These are phyloP conservation scores for Cyberlindnera xishuangbannaensis DNA, from an alignment of 805 yeast species.

Conservation along the genomic window DNA sequence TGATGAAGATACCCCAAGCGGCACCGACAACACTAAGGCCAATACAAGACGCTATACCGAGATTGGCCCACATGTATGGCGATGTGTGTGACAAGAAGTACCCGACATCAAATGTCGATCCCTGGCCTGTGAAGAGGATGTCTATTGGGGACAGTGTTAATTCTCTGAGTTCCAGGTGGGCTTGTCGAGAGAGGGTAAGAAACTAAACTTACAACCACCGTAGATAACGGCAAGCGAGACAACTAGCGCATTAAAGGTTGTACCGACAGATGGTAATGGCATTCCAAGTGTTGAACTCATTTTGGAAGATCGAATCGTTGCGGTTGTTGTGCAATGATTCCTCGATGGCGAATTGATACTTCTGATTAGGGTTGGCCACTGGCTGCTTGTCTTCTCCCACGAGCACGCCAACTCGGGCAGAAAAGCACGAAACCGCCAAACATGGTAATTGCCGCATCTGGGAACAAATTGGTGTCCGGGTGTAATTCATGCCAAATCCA, in stretches of 20 bases:
- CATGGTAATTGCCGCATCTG: too few species aligned
- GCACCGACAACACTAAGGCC: constrained; percentile 96
- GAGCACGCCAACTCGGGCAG: too few species aligned
- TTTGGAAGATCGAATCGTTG: too few species aligned
- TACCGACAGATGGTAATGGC: constrained; percentile 16
- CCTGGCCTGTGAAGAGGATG: constrained; percentile 79
- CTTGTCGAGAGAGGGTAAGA: not conserved
- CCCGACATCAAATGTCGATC: constrained; percentile 89
- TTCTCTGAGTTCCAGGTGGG: constrained; percentile 1
- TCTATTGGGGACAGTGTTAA: constrained; percentile 11
- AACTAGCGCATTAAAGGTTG: constrained; percentile 15
- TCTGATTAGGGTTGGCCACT: too few species aligned
- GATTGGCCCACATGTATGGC: constrained; percentile 94
- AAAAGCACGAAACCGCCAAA: too few species aligned
- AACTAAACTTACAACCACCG: constrained; percentile 22
- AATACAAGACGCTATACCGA: constrained; percentile 87
- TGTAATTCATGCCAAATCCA: too few species aligned
- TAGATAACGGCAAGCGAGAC: constrained; percentile 16
- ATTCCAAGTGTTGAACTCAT: constrained; percentile 5
- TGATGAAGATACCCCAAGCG: constrained; percentile 97
- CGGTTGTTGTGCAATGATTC: too few species aligned
- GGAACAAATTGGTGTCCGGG: too few species aligned
- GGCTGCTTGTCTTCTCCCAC: too few species aligned
- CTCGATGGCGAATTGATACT: too few species aligned
- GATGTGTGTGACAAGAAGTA: constrained; percentile 77